Evolutionary conservation across 148 eudicot genomes (phyloP), one percentile per base, ranked within the genome.

Genomic region (Simmondsia chinensis): DNA sequence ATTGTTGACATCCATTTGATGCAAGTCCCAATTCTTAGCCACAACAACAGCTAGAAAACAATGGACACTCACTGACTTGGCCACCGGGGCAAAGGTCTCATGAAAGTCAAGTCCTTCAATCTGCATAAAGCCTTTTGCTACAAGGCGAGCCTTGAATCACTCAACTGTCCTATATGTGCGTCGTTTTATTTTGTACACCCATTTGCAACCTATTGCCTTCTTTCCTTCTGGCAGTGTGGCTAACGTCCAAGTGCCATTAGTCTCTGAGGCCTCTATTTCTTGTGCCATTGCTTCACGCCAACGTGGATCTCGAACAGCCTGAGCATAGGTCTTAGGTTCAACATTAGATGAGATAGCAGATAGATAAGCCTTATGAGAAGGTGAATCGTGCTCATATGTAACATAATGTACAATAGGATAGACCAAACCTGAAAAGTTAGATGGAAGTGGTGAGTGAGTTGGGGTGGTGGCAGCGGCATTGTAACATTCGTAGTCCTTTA

Each of bases 31-130:
- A 22, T 41, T n/a, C 5, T 0, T 0, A 2, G 46, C 1, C 0
- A 22, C 17, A 20, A 5, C 29, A 22, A 41, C 46, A 22, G 17
- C 16, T 0, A 41, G 3, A 21, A 41, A 20, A 2, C 21, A n/a
- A 22, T 14, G 26, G 1, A 39, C 2, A 0, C 4, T 22, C 1
- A 7, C 16, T 29, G 12, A 20, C 10, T 41, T 41, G 4, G 46
- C 46, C 11, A 19, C n/a, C n/a, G n/a, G n/a, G n/a, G n/a, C n/a
- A n/a, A 39, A 39, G 3, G 43, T 39, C 43, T 39, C 43, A 39
- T 18, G 0, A 39, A 7, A 39, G 9, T 39, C n/a, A 18, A 39
- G 2, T 6, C 43, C 29, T 0, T 2, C 20, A 4, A 43, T 9
- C 7, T 39, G 44, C 0, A n/a, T n/a, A 20, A 9, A 19, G 6